phyloP scores from a whole-genome alignment of 2,329 filamentous ascomycete genomes.

The Epichloe sibirici region DNA sequence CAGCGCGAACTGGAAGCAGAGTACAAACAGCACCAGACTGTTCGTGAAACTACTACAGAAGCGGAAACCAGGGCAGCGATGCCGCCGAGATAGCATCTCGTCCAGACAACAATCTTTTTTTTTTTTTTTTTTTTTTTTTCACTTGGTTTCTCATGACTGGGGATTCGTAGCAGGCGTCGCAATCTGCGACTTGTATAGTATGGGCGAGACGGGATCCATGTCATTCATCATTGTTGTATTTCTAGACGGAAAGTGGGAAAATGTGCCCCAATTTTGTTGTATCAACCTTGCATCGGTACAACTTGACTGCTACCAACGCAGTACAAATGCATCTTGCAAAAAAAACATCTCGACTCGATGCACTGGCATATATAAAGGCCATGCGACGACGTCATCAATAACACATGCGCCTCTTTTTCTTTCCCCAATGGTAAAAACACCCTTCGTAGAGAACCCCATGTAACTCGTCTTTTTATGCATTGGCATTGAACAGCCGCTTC shows the following conservation, averaged over 20 bases:
- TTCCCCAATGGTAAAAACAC: neutral
- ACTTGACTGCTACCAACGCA: neutral
- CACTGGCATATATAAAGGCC: neutral
- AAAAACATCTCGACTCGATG: neutral
- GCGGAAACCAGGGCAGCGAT: constrained; percentile 7
- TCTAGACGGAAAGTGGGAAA: neutral
- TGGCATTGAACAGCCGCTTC: neutral
- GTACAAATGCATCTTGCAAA: neutral
- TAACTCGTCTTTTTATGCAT: neutral
- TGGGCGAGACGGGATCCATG: neutral
- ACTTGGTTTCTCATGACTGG: too few relatives aligned
- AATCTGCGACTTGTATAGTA: neutral
- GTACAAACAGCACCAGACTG: constrained; percentile 78
- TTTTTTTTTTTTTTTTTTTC: too few relatives aligned
- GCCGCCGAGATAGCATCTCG: constrained; percentile 12
- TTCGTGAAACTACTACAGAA: constrained; percentile 33
- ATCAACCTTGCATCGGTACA: constrained; percentile 3
- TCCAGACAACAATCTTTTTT: neutral
- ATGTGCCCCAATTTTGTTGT: neutral
- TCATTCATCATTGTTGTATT: neutral
- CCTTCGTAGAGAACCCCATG: neutral
- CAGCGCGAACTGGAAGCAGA: constrained; percentile 76
- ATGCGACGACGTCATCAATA: constrained; percentile 3
- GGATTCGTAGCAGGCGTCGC: too few relatives aligned
- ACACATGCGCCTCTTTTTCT: constrained; percentile 3